These are phyloP conservation scores for Cutaneotrichosporon sp. DNA, from an alignment of 1,284 basidiomycete genomes.

Conservation along the genomic window DNA sequence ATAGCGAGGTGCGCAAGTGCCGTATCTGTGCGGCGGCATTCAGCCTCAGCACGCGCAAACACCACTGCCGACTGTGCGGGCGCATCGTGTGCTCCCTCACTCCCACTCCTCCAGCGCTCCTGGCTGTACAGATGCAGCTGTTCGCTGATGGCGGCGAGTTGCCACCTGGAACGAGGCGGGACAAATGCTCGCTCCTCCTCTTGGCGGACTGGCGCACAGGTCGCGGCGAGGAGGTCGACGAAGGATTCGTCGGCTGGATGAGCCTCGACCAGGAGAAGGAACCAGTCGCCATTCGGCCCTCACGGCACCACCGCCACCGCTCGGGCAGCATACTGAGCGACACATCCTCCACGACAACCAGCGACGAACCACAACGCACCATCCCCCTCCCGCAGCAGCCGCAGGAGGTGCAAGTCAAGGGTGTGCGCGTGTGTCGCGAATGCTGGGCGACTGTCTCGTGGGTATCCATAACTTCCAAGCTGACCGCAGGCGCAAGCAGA, in stretches of 20 bases:
- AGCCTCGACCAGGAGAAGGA: slow-evolving; percentile 28
- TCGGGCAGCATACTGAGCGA: slow-evolving; percentile 1
- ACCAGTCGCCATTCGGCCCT: neutral
- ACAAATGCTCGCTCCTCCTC: slow-evolving; percentile 73
- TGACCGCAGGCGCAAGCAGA: slow-evolving; percentile 71
- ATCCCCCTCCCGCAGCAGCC: slow-evolving; percentile 44
- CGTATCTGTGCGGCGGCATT: slow-evolving; percentile 83
- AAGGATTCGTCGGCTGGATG: slow-evolving; percentile 72
- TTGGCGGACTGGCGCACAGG: slow-evolving; percentile 73
- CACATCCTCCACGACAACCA: slow-evolving; percentile 12
- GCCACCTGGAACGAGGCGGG: slow-evolving; percentile 59
- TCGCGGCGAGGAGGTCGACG: slow-evolving; percentile 76
- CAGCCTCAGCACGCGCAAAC: slow-evolving; percentile 86
- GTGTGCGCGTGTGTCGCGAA: slow-evolving; percentile 76
- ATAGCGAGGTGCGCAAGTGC: slow-evolving; percentile 71
- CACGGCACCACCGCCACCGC: slow-evolving; percentile 2
- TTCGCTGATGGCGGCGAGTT: slow-evolving; percentile 38
- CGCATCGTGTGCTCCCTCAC: slow-evolving; percentile 89
- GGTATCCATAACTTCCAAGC: neutral
- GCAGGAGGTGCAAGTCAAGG: slow-evolving; percentile 74
- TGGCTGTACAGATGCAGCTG: slow-evolving; percentile 52
- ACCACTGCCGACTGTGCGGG: slow-evolving; percentile 94
- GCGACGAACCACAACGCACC: slow-evolving; percentile 25
- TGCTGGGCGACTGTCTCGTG: slow-evolving; percentile 73
- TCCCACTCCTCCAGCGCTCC: slow-evolving; percentile 59